A percentile compares a stretch with the other conserved stretches of the same genome.
phyloP scores from a whole-genome alignment of 139 green algal genomes.

The Haematococcus lacustris region DNA sequence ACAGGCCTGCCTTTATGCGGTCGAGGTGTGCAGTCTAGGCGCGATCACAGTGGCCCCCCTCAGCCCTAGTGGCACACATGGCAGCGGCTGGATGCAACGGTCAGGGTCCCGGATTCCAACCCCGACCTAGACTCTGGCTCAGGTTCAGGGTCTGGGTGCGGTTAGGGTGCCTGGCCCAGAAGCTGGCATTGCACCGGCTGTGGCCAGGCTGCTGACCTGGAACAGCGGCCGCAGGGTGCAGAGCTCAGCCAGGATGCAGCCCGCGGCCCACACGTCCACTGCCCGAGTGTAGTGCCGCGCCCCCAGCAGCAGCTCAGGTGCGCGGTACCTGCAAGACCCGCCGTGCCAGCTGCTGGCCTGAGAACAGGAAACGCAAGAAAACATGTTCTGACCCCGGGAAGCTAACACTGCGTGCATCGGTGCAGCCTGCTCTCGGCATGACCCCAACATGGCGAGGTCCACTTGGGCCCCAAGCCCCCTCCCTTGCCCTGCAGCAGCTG shows the following conservation, averaged over 20 bases:
- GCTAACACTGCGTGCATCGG: too few relatives aligned
- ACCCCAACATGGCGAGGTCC: background rate
- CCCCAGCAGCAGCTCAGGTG: constrained; percentile 71
- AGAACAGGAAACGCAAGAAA: too few relatives aligned
- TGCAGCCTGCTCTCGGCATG: background rate
- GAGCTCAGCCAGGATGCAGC: constrained; percentile 81
- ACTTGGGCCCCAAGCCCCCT: too few relatives aligned
- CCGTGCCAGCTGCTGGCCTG: background rate
- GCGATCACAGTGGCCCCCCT: background rate
- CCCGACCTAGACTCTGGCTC: background rate
- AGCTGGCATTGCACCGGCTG: background rate
- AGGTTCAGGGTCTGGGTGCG: too few relatives aligned
- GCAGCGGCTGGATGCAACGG: too few relatives aligned
- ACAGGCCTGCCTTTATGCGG: background rate
- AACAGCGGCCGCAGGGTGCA: constrained; percentile 65
- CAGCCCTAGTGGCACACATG: too few relatives aligned
- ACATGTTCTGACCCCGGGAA: too few relatives aligned
- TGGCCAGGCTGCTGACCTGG: constrained; percentile 25
- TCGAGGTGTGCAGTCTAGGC: background rate
- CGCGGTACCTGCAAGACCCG: constrained; percentile 18
- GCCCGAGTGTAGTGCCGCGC: constrained; percentile 62
- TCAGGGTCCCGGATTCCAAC: too few relatives aligned
- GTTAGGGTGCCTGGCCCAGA: background rate
- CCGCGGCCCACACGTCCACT: constrained; percentile 69
- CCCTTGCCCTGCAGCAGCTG: too few relatives aligned